Base-by-base conservation (phyloP, 352 stramenopile species). In the Elongisporangium undulatum region DNA sequence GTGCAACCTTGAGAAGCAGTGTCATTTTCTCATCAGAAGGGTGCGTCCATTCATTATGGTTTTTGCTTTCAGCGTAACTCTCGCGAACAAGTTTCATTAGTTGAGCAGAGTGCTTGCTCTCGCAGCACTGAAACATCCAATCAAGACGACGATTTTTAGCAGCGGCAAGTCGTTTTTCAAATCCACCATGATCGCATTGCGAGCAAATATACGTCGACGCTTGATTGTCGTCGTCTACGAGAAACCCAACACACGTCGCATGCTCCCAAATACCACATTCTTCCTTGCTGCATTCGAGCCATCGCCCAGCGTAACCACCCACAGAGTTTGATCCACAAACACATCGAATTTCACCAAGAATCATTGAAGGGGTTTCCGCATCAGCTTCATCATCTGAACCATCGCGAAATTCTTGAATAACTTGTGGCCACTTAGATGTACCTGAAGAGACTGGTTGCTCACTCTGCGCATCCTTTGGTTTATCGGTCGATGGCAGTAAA, bases 81-180 rank as follows among this genome's bases (percentile, higher is more conserved):
- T 69, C 64, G 45, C 60, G 19, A 17, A 92, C 53, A 49, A 92
- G 56, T 19, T 79, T 66, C 39, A 87, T 72, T 3, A 92, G 39
- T 15, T 87, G 75, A 9, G 64, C 65, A 5, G 65, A 57, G 53
- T 92, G 89, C 52, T 71, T 73, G 52, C 70, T 87, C 24, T 83
- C 69, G 26, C 79, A 92, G 56, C 82, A 90, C 51, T 87, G 74
- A 23, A 87, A 89, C 26, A 92, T 51, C 82, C 82, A 92, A 48
- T 77, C 62, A 24, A 82, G 49, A 50, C 80, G 64, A 26, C 51
- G 69, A 1, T 57, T 12, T 13, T 68, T 74, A 2, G 74, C 73
- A 23, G 62, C 53, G 4, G 54, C 29, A 26, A 61, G 66, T 10
- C 79, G 74, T n/a, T 50, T 29, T 19, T 64, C 54, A 41, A 74